phyloP scores from a whole-genome alignment of 768 basidiomycete species.

The Mycena vulgaris region DNA sequence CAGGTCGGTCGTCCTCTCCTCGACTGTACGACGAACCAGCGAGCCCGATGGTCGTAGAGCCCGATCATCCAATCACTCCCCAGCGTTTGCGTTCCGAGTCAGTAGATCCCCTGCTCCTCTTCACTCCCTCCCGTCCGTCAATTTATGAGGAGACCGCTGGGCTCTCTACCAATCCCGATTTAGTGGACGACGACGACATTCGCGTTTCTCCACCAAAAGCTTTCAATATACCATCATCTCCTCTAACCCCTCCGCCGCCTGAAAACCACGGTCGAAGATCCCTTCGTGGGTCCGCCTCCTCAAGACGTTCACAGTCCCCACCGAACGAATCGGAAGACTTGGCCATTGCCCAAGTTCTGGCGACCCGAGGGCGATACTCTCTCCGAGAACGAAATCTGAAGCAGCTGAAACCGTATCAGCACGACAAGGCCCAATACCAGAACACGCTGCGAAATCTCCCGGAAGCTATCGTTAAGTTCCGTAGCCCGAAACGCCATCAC shows the following conservation, averaged over 20 bases:
- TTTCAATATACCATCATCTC: slow-evolving; percentile 21
- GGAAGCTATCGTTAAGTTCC: slow-evolving; percentile 76
- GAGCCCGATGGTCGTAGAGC: neutral
- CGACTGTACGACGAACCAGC: neutral
- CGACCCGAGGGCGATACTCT: slow-evolving; percentile 56
- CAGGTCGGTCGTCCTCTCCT: neutral
- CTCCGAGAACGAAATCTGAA: slow-evolving; percentile 68
- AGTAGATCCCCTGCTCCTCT: slow-evolving; percentile 30
- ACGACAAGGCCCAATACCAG: slow-evolving; percentile 69
- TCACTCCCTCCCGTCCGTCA: slow-evolving; percentile 33
- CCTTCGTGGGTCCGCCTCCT: slow-evolving; percentile 6
- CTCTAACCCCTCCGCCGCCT: slow-evolving; percentile 13
- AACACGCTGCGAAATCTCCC: slow-evolving; percentile 66
- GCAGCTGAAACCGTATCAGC: slow-evolving; percentile 75
- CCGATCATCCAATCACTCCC: slow-evolving; percentile 11
- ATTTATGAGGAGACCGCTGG: slow-evolving; percentile 15
- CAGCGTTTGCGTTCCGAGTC: slow-evolving; percentile 37
- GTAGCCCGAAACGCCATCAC: slow-evolving; percentile 53
- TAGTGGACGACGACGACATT: neutral
- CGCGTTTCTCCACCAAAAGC: slow-evolving; percentile 4
- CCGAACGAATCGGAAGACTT: neutral
- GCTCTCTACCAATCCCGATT: neutral
- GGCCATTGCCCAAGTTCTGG: neutral
- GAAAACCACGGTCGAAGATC: neutral
- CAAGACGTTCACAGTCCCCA: neutral